These are phyloP conservation scores for Allomyces macrogynus DNA, from an alignment of 192 early-diverging fungal species.

Conservation along the genomic window DNA sequence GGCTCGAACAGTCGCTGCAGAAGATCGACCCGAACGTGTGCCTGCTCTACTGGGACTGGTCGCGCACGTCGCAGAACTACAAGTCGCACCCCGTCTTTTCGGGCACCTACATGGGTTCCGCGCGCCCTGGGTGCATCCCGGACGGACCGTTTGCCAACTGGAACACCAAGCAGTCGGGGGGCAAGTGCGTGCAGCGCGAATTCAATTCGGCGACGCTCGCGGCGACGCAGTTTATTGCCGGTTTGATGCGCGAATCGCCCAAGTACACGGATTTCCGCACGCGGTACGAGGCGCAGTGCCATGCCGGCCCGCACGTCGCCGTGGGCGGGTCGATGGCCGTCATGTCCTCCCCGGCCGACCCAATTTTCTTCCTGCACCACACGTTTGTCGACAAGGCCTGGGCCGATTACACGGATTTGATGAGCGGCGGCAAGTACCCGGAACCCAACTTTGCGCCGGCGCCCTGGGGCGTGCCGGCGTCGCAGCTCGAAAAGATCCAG, in stretches of 20 bases:
- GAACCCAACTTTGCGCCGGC: no score
- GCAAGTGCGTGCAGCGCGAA: constrained; percentile 1
- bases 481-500: no score
- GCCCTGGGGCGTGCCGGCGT: no score
- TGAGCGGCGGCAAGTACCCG: no score
- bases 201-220: not conserved
- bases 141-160: constrained; percentile 28
- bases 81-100: constrained; percentile 14
- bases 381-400: constrained; percentile 42
- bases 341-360: not conserved
- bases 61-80: constrained; percentile 24
- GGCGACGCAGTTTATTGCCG: not conserved
- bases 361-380: constrained; percentile 27
- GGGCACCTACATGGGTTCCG: constrained; percentile 17
- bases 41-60: constrained; percentile 51
- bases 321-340: not conserved
- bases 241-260: not conserved
- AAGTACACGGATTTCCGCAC: constrained; percentile 4
- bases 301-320: not conserved
- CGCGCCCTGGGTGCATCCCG: constrained; percentile 23
- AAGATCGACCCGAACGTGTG: constrained; percentile 21
- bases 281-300: constrained; percentile 11
- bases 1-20: constrained; percentile 26
- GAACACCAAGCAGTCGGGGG: constrained; percentile 12
- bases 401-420: constrained; percentile 10